Base-by-base conservation (phyloP, 1,284 basidiomycete species). In the Tilletia walkeri region DNA sequence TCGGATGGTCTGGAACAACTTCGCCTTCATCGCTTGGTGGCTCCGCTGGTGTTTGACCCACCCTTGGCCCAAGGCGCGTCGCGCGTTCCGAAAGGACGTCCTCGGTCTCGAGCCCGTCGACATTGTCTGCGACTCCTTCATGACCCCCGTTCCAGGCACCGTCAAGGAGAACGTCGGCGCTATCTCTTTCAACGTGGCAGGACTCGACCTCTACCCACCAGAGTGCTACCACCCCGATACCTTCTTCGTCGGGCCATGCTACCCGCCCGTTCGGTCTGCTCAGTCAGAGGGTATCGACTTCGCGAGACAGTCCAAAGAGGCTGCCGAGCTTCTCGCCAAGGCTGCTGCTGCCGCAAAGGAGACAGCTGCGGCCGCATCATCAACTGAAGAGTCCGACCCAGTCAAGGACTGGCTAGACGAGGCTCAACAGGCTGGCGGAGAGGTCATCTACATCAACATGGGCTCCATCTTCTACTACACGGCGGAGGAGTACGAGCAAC, bases 391-490 rank as follows among this genome's bases (percentile, higher is more conserved):
- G 20, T 14, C n/a, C 4, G 72, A 74, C 34, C 61, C 69, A 24
- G 66, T 73, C 4, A 75, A 68, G 65, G 54, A 45, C 3, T 80
- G 77, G 76, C 67, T 80, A 67, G 76, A 78, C 49, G 69, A 73
- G 10, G 78, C 76, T 14, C 68, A 70, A 24, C 41, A 53, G 5
- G 70, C 71, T 2, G 73, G 73, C 45, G 72, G 77, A 67, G 74
- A 72, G 30, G 78, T 82, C 18, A 69, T 82, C 20, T 82, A 80
- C 56, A 73, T 82, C 61, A 82, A 82, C 73, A 77, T 82, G 76
- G 80, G 80, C n/a, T 78, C 75, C 69, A 80, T 82, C 67, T 82
- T 82, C 69, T 65, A 73, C 69, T 81, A 75, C 74, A 71, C 72
- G 10, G 65, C 70, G 36, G 24, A 70, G 9, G 80, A 81, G 49